These are phyloP conservation scores for Prosopis cineraria DNA, from an alignment of 306 rosid genomes.

Conservation along the genomic window DNA sequence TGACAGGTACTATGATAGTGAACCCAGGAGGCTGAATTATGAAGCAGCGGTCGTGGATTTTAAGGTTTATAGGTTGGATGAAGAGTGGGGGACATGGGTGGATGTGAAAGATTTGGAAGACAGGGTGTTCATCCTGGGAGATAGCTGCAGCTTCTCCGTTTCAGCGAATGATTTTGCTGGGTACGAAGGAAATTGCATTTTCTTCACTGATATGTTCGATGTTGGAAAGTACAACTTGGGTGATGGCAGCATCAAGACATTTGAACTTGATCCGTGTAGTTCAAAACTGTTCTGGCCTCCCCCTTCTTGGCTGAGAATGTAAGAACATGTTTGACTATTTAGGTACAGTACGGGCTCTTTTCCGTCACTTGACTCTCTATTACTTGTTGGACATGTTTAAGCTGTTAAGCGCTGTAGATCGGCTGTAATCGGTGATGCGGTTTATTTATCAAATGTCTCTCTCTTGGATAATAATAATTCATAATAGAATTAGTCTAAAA, in stretches of 20 bases:
- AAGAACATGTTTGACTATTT: background rate
- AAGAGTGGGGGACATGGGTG: constrained; percentile 55
- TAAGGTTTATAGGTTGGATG: constrained; percentile 56
- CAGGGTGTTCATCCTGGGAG: constrained; percentile 44
- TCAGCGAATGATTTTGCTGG: constrained; percentile 35
- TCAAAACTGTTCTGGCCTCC: constrained; percentile 41
- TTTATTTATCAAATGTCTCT: no score
- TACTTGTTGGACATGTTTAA: background rate
- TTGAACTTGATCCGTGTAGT: constrained; percentile 7
- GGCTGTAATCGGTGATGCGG: no score
- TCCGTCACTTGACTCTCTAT: background rate
- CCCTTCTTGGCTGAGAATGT: constrained; percentile 20
- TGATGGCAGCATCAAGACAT: constrained; percentile 34
- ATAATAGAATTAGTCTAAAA: no score
- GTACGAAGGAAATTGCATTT: constrained; percentile 46
- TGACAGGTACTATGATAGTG: constrained; percentile 51
- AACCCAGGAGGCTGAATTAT: constrained; percentile 7
- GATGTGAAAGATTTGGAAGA: constrained; percentile 47
- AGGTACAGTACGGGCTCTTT: background rate
- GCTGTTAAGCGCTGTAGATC: background rate
- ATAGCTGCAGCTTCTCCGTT: constrained; percentile 43
- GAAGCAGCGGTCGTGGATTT: constrained; percentile 38
- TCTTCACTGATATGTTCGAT: constrained; percentile 39
- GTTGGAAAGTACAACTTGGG: constrained; percentile 47
- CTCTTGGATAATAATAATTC: no score